Percentiles rank a stretch among this genome's conserved stretches.
Conservation (phyloP, 2,329 filamentous ascomycete genomes). For the Thermothelomyces thermophilus region DNA sequence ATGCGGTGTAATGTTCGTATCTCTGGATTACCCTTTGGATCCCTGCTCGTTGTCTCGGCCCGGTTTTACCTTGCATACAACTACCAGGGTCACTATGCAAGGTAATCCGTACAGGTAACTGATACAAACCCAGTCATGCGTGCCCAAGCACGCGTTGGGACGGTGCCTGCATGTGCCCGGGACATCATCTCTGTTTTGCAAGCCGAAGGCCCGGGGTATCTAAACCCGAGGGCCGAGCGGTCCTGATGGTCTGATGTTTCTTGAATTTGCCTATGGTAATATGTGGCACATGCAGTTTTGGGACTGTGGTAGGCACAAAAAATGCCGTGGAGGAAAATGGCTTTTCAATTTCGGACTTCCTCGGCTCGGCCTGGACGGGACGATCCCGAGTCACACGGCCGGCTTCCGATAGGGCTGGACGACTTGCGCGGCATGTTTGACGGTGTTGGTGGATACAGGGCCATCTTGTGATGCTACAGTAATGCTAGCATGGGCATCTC, state of each 20-base stretch:
- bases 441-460: too few species aligned
- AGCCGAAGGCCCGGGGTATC: background rate
- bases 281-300: background rate
- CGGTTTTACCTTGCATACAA: background rate
- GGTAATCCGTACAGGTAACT: background rate
- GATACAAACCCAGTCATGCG: background rate
- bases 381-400: background rate
- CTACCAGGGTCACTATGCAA: background rate
- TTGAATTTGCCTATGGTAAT: background rate
- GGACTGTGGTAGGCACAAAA: background rate
- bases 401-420: background rate
- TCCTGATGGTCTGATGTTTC: background rate
- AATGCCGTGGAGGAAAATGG: background rate
- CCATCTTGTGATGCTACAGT: too few species aligned
- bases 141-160: background rate
- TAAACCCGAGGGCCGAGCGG: constrained; percentile 2
- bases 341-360: background rate
- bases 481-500: background rate
- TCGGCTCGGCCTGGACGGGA: background rate
- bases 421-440: background rate
- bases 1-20: too few species aligned
- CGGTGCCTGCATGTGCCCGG: constrained; percentile 4
- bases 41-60: background rate
- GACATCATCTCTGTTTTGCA: background rate
- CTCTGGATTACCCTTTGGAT: background rate